Conservation (phyloP, 1,284 basidiomycete species). For the Bjerkandera adusta region DNA sequence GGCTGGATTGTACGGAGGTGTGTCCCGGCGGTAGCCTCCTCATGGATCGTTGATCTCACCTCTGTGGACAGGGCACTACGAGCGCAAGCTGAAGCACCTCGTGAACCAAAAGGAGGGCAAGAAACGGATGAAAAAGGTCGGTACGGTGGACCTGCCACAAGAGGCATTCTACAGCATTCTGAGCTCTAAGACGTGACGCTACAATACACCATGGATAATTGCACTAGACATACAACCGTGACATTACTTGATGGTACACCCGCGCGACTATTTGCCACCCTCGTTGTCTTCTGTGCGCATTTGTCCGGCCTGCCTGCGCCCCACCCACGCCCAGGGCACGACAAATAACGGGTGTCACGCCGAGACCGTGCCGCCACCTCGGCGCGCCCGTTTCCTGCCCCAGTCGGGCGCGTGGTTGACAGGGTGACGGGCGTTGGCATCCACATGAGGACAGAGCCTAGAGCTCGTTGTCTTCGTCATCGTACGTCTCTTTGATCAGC, state of each 20-base stretch:
- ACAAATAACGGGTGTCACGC: too few relatives aligned
- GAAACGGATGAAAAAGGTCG: slow-evolving; percentile 80
- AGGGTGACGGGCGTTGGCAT: too few relatives aligned
- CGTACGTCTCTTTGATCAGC: slow-evolving; percentile 88
- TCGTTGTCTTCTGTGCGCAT: too few relatives aligned
- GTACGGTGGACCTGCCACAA: slow-evolving; percentile 86
- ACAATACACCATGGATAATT: slow-evolving; percentile 1
- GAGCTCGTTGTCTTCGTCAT: slow-evolving; percentile 84
- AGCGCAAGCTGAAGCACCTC: slow-evolving; percentile 90
- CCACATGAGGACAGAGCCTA: too few relatives aligned
- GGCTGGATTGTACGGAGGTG: slow-evolving; percentile 89
- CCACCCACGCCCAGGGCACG: too few relatives aligned
- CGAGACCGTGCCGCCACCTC: too few relatives aligned
- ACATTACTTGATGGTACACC: too few relatives aligned
- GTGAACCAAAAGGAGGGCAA: slow-evolving; percentile 94
- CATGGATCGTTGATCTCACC: slow-evolving; percentile 2
- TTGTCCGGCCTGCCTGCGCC: too few relatives aligned
- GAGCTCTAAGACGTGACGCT: slow-evolving; percentile 40
- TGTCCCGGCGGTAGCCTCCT: slow-evolving; percentile 16
- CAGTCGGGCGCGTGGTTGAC: too few relatives aligned
- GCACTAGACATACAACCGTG: too few relatives aligned
- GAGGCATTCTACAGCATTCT: slow-evolving; percentile 90
- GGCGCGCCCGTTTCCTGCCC: too few relatives aligned
- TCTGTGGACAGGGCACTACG: slow-evolving; percentile 66
- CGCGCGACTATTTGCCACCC: too few relatives aligned